Evolutionary conservation across 73 alveolate genomes (phyloP), one percentile per base, ranked within the genome.

Genomic region (Blepharisma stoltei): DNA sequence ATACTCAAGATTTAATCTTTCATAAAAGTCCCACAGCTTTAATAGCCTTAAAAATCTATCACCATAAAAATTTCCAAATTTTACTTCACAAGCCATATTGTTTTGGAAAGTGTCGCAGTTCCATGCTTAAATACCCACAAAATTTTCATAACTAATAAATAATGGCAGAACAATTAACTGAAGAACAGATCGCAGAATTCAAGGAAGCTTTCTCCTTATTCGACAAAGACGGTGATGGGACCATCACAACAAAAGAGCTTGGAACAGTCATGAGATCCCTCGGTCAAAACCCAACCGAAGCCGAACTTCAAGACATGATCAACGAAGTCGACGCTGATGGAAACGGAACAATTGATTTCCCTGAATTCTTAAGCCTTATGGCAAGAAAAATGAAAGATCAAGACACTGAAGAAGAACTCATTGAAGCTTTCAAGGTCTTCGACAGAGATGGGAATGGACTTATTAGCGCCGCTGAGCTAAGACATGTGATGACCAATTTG

Each of bases 371-470:
- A 88, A 82, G 91, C 32, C 87, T 97, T 87, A 95, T 97, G 99
- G 99, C 98, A 1, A 94, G 97, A 83, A 97, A 94, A 89, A 92
- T 97, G 97, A 89, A 96, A 78, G 99, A 94, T 80, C 90, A 89
- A 50, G 99, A 97, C 85, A 88, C 99, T 50, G 99, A 97, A 81
- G 99, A 97, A 83, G 99, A 97, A 75, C 92, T 95, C 82, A 90
- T 95, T 70, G 99, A 97, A 85, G 98, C 99, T 78, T 97, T 95
- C 94, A 95, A 95, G 93, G 98, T 95, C 93, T 96, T 95, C 88
- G 99, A 97, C 77, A 87, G 97, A 78, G 97, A 92, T 77, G 97
- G 97, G 71, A 93, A 94, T 79, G 98, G 98, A 32, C 86, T 80
- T 83, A 93, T 96, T 43, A 86, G 93, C 48, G 94, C 96, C 8